phyloP scores from a whole-genome alignment of 2,329 filamentous ascomycete species.

The Aspergillus neoniger region DNA sequence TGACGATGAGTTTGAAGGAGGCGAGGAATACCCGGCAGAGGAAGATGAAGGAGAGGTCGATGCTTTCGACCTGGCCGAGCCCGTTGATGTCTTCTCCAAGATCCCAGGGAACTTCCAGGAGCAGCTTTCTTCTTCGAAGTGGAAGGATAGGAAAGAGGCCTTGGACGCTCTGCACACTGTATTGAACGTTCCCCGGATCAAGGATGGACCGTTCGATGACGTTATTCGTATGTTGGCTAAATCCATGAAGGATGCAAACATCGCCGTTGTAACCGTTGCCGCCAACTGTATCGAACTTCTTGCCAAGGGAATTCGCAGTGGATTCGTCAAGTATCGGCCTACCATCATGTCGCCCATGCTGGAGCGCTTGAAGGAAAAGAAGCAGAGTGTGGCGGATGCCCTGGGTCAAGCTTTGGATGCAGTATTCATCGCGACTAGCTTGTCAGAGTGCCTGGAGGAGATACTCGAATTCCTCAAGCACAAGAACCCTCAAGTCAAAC shows the following conservation, averaged over 20 bases:
- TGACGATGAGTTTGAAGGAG: slow-evolving; percentile 58
- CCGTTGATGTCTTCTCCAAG: slow-evolving; percentile 81
- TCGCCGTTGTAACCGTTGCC: slow-evolving; percentile 88
- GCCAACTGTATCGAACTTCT: slow-evolving; percentile 90
- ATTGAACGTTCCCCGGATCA: slow-evolving; percentile 84
- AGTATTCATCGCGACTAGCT: slow-evolving; percentile 64
- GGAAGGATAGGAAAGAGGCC: slow-evolving; percentile 97
- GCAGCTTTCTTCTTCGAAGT: slow-evolving; percentile 84
- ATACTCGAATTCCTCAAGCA: slow-evolving; percentile 80
- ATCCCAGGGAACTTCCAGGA: slow-evolving; percentile 82
- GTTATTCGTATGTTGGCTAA: slow-evolving; percentile 83
- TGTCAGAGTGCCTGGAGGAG: slow-evolving; percentile 89
- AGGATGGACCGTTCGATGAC: slow-evolving; percentile 85
- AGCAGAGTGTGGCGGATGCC: slow-evolving; percentile 82
- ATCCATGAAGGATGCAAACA: slow-evolving; percentile 98
- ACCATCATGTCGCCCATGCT: slow-evolving; percentile 85
- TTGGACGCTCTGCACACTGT: slow-evolving; percentile 76
- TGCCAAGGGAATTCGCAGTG: slow-evolving; percentile 77
- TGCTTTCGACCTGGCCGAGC: slow-evolving; percentile 77
- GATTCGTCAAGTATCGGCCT: slow-evolving; percentile 78
- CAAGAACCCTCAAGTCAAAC: slow-evolving; percentile 98
- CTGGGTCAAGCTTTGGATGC: slow-evolving; percentile 81
- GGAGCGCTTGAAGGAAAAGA: slow-evolving; percentile 97
- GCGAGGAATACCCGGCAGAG: slow-evolving; percentile 61
- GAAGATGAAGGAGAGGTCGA: slow-evolving; percentile 68